phyloP scores from a whole-genome alignment of 129 eudicot genomes.

The Flaveria bidentis region DNA sequence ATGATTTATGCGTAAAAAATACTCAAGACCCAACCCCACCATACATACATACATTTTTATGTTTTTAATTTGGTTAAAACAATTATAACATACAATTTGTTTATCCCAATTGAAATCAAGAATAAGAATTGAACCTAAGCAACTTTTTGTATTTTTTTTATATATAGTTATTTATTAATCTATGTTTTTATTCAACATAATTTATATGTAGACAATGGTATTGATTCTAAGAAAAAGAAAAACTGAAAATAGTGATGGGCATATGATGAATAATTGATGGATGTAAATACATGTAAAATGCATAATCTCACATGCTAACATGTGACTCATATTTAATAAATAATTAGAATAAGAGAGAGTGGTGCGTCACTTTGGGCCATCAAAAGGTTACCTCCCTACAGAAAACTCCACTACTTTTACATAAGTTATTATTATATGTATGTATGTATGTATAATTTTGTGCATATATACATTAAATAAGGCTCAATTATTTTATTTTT shows the following conservation, averaged over 20 bases:
- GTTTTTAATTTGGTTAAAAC: background rate
- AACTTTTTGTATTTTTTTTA: background rate
- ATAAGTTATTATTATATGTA: background rate
- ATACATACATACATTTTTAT: background rate
- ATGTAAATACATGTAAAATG: conserved; percentile 33
- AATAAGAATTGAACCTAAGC: too few species aligned
- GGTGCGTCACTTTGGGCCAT: conserved; percentile 40
- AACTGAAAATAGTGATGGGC: conserved; percentile 24
- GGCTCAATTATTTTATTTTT: too few species aligned
- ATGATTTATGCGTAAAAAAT: conserved; percentile 48
- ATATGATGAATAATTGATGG: conserved; percentile 33
- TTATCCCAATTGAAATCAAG: too few species aligned
- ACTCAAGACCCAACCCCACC: conserved; percentile 32
- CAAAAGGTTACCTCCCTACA: conserved; percentile 36
- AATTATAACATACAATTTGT: background rate
- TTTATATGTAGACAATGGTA: background rate
- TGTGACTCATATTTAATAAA: conserved; percentile 24
- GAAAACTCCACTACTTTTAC: background rate
- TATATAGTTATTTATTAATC: background rate
- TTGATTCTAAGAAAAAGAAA: background rate
- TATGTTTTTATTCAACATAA: background rate
- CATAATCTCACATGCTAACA: conserved; percentile 40
- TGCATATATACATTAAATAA: too few species aligned
- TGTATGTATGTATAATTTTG: background rate
- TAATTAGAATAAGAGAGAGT: conserved; percentile 29